These are phyloP conservation scores for Irpex sp. DNA, from an alignment of 1,284 basidiomycete genomes.

Conservation along the genomic window DNA sequence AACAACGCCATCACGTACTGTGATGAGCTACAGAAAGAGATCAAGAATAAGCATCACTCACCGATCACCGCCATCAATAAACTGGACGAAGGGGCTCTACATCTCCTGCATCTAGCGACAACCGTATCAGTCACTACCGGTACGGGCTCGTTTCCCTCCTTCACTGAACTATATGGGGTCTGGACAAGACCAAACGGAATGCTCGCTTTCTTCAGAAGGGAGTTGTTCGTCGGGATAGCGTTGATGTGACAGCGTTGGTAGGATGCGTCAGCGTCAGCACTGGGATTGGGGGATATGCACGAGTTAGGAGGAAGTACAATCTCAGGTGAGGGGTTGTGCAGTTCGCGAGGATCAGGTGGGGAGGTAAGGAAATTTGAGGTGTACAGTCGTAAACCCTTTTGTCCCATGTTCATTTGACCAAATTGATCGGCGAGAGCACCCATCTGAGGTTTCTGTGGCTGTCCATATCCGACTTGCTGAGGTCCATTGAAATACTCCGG, in stretches of 20 bases:
- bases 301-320: slow-evolving; percentile 89
- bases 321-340: slow-evolving; percentile 87
- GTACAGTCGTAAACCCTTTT: slow-evolving; percentile 79
- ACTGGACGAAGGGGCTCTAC: slow-evolving; percentile 97
- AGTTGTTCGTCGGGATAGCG: slow-evolving; percentile 93
- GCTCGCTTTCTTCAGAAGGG: slow-evolving; percentile 93
- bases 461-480: slow-evolving; percentile 61
- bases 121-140: slow-evolving; percentile 94
- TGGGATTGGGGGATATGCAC: slow-evolving; percentile 84
- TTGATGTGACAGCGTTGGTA: slow-evolving; percentile 96
- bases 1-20: slow-evolving; percentile 86
- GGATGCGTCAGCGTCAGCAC: slow-evolving; percentile 89
- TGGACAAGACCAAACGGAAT: slow-evolving; percentile 92
- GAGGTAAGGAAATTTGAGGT: slow-evolving; percentile 92
- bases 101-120: slow-evolving; percentile 96
- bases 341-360: slow-evolving; percentile 90
- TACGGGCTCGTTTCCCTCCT: slow-evolving; percentile 82
- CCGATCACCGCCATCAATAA: slow-evolving; percentile 97
- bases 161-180: slow-evolving; percentile 91
- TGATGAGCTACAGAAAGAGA: slow-evolving; percentile 1
- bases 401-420: slow-evolving; percentile 85
- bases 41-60: slow-evolving; percentile 36
- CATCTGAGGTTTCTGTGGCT: slow-evolving; percentile 51
- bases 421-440: slow-evolving; percentile 88
- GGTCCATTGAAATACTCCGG: slow-evolving; percentile 70